Evolutionary conservation across 495 filamentous ascomycete species (phyloP).

Genomic region (Daldinia loculata): DNA sequence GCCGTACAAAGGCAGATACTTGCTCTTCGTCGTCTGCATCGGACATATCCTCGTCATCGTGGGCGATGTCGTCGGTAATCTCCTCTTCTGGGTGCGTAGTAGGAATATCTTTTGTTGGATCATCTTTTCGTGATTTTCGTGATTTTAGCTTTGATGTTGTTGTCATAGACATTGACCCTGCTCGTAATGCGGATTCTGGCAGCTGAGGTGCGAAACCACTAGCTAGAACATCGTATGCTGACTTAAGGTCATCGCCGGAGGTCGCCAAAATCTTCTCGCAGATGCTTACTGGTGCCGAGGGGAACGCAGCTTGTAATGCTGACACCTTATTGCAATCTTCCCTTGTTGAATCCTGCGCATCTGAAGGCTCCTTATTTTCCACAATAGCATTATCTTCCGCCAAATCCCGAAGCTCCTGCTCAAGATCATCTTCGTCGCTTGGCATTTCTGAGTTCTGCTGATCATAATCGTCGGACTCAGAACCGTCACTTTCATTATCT

Average conservation of each 20-base stretch:
- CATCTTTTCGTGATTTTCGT: neutral
- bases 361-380: constrained; percentile 25
- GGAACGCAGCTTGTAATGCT: constrained; percentile 49
- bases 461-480: constrained; percentile 33
- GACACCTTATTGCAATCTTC: constrained; percentile 45
- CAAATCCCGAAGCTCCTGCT: constrained; percentile 34
- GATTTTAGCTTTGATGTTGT: neutral
- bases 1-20: constrained; percentile 45
- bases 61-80: neutral
- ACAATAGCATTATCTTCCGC: constrained; percentile 33
- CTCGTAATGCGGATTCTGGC: constrained; percentile 15
- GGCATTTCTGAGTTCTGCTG: constrained; percentile 28
- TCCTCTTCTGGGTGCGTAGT: constrained; percentile 7
- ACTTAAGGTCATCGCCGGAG: constrained; percentile 31
- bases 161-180: neutral
- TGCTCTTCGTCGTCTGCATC: constrained; percentile 45
- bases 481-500: constrained; percentile 13
- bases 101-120: neutral
- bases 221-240: constrained; percentile 22
- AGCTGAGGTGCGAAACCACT: constrained; percentile 23
- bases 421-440: constrained; percentile 46
- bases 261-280: constrained; percentile 43
- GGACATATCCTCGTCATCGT: constrained; percentile 12
- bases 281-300: constrained; percentile 36
- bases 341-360: constrained; percentile 17